Percentiles rank a stretch among this genome's conserved stretches.
Conservation (phyloP, 2,329 filamentous ascomycete species). For the Cladosporium sp. region DNA sequence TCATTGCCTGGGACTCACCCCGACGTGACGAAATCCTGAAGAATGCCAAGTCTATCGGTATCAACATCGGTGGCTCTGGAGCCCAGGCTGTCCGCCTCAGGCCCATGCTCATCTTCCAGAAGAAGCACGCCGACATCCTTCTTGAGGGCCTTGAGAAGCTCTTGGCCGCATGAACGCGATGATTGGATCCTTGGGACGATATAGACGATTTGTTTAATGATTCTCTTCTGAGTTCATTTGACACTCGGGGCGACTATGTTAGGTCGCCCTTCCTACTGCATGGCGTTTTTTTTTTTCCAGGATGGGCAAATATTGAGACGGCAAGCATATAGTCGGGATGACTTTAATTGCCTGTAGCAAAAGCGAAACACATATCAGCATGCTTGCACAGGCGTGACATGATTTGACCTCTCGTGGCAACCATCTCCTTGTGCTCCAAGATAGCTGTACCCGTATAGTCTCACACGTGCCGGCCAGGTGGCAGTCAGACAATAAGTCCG, state of each 20-base stretch:
- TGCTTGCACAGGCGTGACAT: background rate
- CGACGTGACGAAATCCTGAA: constrained; percentile 75
- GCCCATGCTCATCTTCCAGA: constrained; percentile 91
- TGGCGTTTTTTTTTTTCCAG: constrained; percentile 6
- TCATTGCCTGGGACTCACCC: constrained; percentile 88
- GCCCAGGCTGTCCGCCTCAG: constrained; percentile 72
- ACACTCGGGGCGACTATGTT: background rate
- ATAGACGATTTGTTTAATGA: constrained; percentile 7
- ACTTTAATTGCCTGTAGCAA: background rate
- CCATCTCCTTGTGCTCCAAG: background rate
- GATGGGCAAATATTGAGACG: background rate
- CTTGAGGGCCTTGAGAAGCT: constrained; percentile 51
- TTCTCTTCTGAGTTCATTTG: background rate
- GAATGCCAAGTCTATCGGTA: constrained; percentile 74
- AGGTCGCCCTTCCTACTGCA: background rate
- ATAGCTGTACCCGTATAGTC: background rate
- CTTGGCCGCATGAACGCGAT: constrained; percentile 29
- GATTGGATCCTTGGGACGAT: background rate
- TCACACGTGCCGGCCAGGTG: background rate
- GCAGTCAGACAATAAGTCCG: constrained; percentile 6
- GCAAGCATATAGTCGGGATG: background rate
- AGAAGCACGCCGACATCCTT: constrained; percentile 84
- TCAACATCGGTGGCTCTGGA: constrained; percentile 87
- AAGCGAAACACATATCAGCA: constrained; percentile 4
- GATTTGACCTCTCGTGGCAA: background rate